Base-by-base conservation (phyloP, 352 stramenopile genomes). In the Chrysophaeum taylorii region DNA sequence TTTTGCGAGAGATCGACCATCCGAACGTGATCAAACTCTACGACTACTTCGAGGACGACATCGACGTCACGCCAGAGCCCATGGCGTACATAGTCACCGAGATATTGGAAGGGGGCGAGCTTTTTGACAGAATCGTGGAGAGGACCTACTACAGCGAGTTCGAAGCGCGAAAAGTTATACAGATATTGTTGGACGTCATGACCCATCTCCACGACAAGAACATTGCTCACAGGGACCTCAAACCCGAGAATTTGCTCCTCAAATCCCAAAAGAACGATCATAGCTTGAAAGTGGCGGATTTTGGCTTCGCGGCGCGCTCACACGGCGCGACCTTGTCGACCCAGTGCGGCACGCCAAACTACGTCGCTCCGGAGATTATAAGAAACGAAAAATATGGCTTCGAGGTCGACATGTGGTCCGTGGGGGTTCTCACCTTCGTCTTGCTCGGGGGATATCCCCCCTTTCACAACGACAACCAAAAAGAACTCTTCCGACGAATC, bases 381-480 rank as follows among this genome's bases (percentile, higher is more conserved):
- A 84, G 85, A 54, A 84, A 86, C 9, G 76, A 84, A 21, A 76
- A 83, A 12, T 97, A 97, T 73, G 91, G 90, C 36, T 79, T 79
- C 9, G 81, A 89, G 29, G 89, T 95, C 16, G 92, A 97, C 75
- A 94, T 92, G 76, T 97, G 92, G 92, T 94, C 85, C 75, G 80
- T 96, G 9, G 92, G 92, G 35, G 89, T 96, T 18, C 92, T 97
- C 73, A 74, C 90, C n/a, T 97, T 92, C 75, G 95, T 97, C 68
- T 73, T 97, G 50, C 73, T 97, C 29, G 94, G 88, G 36, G 92
- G 92, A 15, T 95, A 95, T 77, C 87, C 89, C 37, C 84, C 84
- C 2, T 89, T 89, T 72, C 84, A 95, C 76, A 69, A 82, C 25
- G 50, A 62, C n/a, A 62, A 62, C 23, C 57, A 66, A 5, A 36